phyloP scores from a whole-genome alignment of 257 asterid species.

The Solanum okadae region DNA sequence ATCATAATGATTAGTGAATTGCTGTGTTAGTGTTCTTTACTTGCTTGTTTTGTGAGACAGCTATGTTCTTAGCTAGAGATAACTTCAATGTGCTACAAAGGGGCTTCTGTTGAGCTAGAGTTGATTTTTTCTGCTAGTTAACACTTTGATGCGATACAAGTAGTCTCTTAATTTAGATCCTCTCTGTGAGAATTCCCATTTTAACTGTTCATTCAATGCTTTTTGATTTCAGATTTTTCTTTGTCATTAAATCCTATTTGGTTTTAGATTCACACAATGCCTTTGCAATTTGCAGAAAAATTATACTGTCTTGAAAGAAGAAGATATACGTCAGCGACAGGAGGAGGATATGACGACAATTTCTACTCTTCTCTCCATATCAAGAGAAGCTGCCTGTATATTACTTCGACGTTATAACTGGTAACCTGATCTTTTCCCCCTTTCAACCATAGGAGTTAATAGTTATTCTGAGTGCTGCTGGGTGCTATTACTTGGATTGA shows the following conservation, averaged over 20 bases:
- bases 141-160: neutral
- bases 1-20: neutral
- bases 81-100: neutral
- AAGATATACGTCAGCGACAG: conserved; percentile 62
- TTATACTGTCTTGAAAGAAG: conserved; percentile 67
- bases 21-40: neutral
- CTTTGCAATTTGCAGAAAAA: conserved; percentile 44
- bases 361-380: conserved; percentile 70
- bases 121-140: neutral
- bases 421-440: conserved; percentile 15
- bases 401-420: conserved; percentile 74
- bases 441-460: neutral
- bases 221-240: neutral
- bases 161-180: neutral
- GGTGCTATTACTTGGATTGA: neutral
- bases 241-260: neutral
- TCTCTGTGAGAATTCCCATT: neutral
- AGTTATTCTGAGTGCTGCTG: neutral
- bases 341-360: conserved; percentile 64
- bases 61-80: neutral
- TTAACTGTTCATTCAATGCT: neutral
- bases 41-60: neutral
- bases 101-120: neutral
- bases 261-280: neutral
- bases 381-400: conserved; percentile 70